Percentiles rank a stretch among this genome's conserved stretches.
Conservation (phyloP, 2,329 filamentous ascomycete species). For the Ceratocystiopsis brevicomis region DNA sequence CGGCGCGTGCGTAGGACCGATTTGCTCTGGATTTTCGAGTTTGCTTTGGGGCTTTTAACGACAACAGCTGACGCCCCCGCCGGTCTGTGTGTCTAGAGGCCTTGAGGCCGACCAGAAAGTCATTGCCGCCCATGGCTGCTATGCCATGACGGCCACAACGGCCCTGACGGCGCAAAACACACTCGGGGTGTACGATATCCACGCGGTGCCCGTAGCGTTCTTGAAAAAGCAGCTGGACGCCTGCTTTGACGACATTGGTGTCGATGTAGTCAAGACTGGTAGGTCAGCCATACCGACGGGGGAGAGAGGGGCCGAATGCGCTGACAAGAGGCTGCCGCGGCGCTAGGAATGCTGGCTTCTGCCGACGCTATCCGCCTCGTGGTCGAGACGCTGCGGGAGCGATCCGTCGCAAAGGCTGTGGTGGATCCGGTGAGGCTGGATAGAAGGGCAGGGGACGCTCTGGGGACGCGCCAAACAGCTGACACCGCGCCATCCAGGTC, state of each 20-base stretch:
- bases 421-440: constrained; percentile 48
- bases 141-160: constrained; percentile 90
- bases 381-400: constrained; percentile 39
- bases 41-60: too few species aligned
- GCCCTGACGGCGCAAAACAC: constrained; percentile 96
- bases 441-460: too few species aligned
- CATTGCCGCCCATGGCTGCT: constrained; percentile 77
- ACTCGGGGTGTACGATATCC: constrained; percentile 61
- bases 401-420: constrained; percentile 40
- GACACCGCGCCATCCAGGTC: constrained; percentile 34
- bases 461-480: too few species aligned
- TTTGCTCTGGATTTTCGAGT: background rate
- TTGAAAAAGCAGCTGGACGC: constrained; percentile 72
- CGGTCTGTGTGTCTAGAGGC: constrained; percentile 22
- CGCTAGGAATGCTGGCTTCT: constrained; percentile 62
- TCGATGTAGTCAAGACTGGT: constrained; percentile 89
- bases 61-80: too few species aligned
- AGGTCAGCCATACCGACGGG: constrained; percentile 10
- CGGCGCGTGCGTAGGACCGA: constrained; percentile 43
- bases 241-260: constrained; percentile 64
- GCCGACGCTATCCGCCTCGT: constrained; percentile 50
- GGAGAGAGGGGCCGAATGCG: too few species aligned
- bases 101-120: constrained; percentile 94
- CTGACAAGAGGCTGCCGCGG: background rate
- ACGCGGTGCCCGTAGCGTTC: constrained; percentile 60